Conservation (phyloP, 192 early-diverging fungal genomes). For the Paraglomus occultum region DNA sequence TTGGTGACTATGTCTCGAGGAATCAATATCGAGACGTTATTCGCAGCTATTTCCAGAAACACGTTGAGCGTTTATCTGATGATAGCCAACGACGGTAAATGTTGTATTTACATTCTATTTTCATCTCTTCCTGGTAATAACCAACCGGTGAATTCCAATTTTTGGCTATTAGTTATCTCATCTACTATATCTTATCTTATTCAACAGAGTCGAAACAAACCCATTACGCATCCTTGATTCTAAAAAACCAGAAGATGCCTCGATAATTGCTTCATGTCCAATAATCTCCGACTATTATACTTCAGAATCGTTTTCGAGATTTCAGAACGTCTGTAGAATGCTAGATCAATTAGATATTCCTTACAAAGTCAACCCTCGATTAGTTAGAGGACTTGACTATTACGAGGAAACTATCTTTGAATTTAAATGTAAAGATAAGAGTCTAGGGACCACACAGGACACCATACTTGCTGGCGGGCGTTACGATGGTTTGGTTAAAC, state of each 20-base stretch:
- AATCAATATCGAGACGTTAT: conserved; percentile 44
- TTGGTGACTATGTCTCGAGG: conserved; percentile 43
- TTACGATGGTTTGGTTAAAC: conserved; percentile 57
- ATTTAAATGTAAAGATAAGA: conserved; percentile 39
- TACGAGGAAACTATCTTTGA: conserved; percentile 73
- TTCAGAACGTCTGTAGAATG: conserved; percentile 44
- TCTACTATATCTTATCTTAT: background rate
- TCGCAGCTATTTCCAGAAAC: conserved; percentile 43
- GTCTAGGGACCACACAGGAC: conserved; percentile 53
- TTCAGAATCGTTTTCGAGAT: conserved; percentile 39
- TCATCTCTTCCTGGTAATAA: background rate
- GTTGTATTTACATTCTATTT: background rate
- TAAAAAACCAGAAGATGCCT: conserved; percentile 52
- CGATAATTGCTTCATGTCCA: conserved; percentile 42
- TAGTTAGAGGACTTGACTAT: conserved; percentile 70
- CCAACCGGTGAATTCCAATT: background rate
- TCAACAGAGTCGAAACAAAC: conserved; percentile 49
- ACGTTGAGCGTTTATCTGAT: conserved; percentile 41
- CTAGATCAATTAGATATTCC: conserved; percentile 49
- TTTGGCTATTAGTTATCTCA: background rate
- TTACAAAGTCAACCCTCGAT: conserved; percentile 45
- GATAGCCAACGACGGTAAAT: conserved; percentile 49
- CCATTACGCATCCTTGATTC: conserved; percentile 66
- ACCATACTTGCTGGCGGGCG: conserved; percentile 67
- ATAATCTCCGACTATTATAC: conserved; percentile 43